Evolutionary conservation across 495 filamentous ascomycete species (phyloP), one percentile per base, ranked within the genome.

Genomic region (Tirmania nivea): DNA sequence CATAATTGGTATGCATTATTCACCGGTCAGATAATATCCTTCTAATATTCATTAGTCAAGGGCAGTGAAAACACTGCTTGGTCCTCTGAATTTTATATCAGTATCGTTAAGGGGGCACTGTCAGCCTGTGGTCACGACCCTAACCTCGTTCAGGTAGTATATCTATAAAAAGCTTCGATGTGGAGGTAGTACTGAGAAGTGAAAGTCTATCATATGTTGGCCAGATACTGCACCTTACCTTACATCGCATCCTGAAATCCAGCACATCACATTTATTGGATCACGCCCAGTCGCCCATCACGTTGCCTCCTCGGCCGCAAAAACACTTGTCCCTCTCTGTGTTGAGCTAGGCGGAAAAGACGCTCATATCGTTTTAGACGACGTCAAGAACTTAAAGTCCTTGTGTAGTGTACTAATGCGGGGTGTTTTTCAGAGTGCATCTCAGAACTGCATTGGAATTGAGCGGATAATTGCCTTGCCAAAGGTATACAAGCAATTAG

Each of bases 261-360:
- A 77, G 35, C 92, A 99, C 63, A 70, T 99, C 53, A 96, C 90
- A n/a, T 99, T 99, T 70, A 99, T 99, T 66, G 90, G 90, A 53
- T 90, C 84, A 17, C 76, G 80, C 6, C 79, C 81, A 3, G 80
- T 95, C 34, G 90, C 87, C 37, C 84, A 92, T 67, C 75, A 84
- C 55, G 89, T 99, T 54, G 86, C 84, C 59, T 76, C 77, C 52
- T 84, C 82, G 1, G 86, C 90, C 20, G 83, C 92, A 34, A 86
- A 84, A 63, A 69, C 75, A 17, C 75, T 99, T 1, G 94, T 74
- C 3, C 89, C 92, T 0, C 74, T 94, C 1, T 78, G 80, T 51
- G 78, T 93, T 31, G 90, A 99, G 66, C 76, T 96, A 3, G 90
- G 90, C 54, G 90, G 90, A 49, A 99, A 99, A 67, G 90, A 99